Base-by-base conservation (phyloP, 1,284 basidiomycete species). In the Kwoniella shivajii region DNA sequence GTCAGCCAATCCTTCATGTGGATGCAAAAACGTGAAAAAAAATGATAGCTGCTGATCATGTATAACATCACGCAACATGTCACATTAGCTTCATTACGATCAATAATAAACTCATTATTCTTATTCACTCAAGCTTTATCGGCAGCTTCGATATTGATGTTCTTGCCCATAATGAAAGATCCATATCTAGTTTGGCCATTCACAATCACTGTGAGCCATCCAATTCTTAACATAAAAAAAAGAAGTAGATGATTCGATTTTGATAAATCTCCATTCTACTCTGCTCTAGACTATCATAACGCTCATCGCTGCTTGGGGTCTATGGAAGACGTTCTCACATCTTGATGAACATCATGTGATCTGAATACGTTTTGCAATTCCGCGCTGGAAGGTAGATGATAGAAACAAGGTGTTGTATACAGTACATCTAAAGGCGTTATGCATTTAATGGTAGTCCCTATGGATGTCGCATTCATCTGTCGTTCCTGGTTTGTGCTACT, bases 161-260 rank as follows among this genome's bases (percentile, higher is more conserved):
- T 70, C 46, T 37, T 66, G 13, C 66, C 68, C 11, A 34, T 68
- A 37, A 65, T 67, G 62, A 50, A 56, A 14, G 67, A 69, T 47
- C 67, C 67, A 11, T 58, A 58, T 6, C 57, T 69, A 10, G 62
- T 69, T 14, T 65, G 59, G 64, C 64, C 66, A 27, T 69, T 69
- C 36, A 22, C 29, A 2, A 55, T 69, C 16, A 60, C 59, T 3
- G 67, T 69, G 45, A 59, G 67, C n/a, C 4, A 33, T 26, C 11
- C 24, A n/a, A n/a, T 34, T 26, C 29, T 29, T 22, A 13, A 6
- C 39, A 22, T 26, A 22, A 14, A 22, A 20, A 5, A 22, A 18
- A 20, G 16, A 16, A 39, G 7, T 39, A 20, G 7, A 42, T 22
- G 4, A 20, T 5, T 42, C 11, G 10, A 36, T 36, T n/a, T n/a